These are phyloP conservation scores for Akanthomyces uredinophilus DNA, from an alignment of 2,329 filamentous ascomycete species.

Conservation along the genomic window DNA sequence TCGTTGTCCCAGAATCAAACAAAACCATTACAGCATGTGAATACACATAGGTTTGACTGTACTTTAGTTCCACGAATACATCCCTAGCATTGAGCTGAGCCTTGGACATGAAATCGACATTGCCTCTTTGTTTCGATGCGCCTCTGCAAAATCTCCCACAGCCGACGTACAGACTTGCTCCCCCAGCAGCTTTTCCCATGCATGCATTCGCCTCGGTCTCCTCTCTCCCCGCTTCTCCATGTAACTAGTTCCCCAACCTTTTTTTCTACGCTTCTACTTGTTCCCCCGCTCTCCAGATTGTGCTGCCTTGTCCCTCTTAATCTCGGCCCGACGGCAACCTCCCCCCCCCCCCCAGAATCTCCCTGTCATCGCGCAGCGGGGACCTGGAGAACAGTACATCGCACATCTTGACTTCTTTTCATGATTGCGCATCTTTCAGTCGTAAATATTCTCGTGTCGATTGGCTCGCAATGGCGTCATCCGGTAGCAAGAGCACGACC, in stretches of 20 bases:
- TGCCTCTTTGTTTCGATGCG: not conserved
- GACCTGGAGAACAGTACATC: not conserved
- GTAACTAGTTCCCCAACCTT: constrained; percentile 4
- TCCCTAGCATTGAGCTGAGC: not conserved
- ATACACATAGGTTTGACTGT: too few relatives aligned
- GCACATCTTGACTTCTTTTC: not conserved
- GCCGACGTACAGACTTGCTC: not conserved
- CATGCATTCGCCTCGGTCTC: not conserved
- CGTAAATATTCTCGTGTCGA: not conserved
- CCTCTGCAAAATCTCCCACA: not conserved
- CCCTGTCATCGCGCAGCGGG: not conserved
- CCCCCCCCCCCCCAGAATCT: not conserved
- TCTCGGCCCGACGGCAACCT: not conserved
- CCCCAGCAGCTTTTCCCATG: not conserved
- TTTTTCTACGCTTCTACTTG: not conserved
- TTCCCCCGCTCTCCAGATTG: not conserved
- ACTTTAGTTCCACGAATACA: too few relatives aligned
- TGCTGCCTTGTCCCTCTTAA: not conserved
- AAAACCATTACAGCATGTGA: too few relatives aligned
- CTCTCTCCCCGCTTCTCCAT: constrained; percentile 7
- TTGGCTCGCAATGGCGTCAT: not conserved
- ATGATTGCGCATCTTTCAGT: too few relatives aligned
- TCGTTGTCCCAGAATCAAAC: not conserved
- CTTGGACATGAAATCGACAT: not conserved
- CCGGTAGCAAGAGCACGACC: not conserved